phyloP scores from a whole-genome alignment of 306 rosid species.

The Begonia masoniana region DNA sequence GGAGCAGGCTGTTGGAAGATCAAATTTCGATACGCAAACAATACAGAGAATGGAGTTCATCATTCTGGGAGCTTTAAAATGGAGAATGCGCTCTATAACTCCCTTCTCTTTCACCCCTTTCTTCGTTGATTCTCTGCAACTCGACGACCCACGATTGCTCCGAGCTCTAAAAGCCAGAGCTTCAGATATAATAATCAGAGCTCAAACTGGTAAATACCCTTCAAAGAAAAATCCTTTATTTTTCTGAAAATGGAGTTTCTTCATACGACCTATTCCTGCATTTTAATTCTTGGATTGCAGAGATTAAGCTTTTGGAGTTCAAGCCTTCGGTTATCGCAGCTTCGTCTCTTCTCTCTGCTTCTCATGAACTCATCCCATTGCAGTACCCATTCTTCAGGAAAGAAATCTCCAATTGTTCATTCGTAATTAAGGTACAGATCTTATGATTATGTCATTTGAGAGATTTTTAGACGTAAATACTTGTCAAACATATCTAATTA shows the following conservation, averaged over 20 bases:
- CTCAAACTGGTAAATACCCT: slow-evolving; percentile 53
- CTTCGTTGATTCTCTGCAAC: slow-evolving; percentile 38
- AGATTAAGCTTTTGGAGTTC: too few relatives aligned
- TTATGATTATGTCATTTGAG: too few relatives aligned
- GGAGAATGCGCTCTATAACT: slow-evolving; percentile 95
- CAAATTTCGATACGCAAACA: slow-evolving; percentile 59
- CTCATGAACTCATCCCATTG: too few relatives aligned
- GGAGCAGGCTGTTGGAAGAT: slow-evolving; percentile 45
- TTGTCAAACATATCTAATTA: too few relatives aligned
- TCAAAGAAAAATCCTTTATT: neutral
- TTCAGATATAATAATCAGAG: slow-evolving; percentile 46
- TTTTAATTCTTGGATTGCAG: too few relatives aligned
- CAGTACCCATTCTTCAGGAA: too few relatives aligned
- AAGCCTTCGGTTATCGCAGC: too few relatives aligned
- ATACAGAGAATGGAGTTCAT: slow-evolving; percentile 70
- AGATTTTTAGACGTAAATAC: too few relatives aligned
- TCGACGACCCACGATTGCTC: slow-evolving; percentile 35
- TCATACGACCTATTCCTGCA: too few relatives aligned
- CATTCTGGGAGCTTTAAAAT: slow-evolving; percentile 62
- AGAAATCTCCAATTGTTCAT: too few relatives aligned
- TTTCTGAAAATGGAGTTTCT: neutral
- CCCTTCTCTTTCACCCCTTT: slow-evolving; percentile 71
- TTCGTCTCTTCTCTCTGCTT: too few relatives aligned
- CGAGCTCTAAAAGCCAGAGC: slow-evolving; percentile 67
- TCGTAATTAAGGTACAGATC: too few relatives aligned